Evolutionary conservation across 768 basidiomycete species (phyloP).

Genomic region (Neoboletus brunneissimus): DNA sequence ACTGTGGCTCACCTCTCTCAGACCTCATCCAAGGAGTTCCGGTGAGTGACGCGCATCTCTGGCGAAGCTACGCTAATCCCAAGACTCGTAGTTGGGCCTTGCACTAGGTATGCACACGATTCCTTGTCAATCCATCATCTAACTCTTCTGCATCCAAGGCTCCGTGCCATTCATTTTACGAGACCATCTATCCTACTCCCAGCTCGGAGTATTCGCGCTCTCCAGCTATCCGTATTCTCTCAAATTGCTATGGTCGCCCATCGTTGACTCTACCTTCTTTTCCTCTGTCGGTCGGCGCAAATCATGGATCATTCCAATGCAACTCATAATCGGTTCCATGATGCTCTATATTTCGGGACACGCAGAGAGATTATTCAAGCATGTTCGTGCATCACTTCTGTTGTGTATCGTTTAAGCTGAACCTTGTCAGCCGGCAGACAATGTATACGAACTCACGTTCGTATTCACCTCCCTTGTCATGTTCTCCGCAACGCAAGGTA

Average conservation of each 20-base stretch:
- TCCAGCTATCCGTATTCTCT: conserved; percentile 95
- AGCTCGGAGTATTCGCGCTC: conserved; percentile 90
- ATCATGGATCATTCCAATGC: conserved; percentile 99
- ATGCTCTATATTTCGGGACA: conserved; percentile 78
- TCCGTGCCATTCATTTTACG: conserved; percentile 95
- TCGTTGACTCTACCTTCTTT: conserved; percentile 89
- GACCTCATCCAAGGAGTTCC: conserved; percentile 89
- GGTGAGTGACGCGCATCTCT: conserved; percentile 45
- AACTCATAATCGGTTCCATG: conserved; percentile 79
- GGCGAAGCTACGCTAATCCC: conserved; percentile 8
- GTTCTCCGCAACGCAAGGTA: conserved; percentile 96
- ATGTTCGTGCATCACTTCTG: conserved; percentile 44
- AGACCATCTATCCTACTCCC: conserved; percentile 94
- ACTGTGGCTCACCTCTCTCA: conserved; percentile 29
- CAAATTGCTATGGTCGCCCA: conserved; percentile 95
- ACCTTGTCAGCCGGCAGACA: conserved; percentile 65
- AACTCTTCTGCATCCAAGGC: conserved; percentile 44
- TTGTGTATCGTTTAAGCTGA: conserved; percentile 10
- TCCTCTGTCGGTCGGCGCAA: conserved; percentile 87
- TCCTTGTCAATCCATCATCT: not conserved
- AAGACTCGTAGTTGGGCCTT: conserved; percentile 62
- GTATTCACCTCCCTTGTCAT: conserved; percentile 89
- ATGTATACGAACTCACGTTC: conserved; percentile 73
- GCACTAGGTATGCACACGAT: conserved; percentile 62
- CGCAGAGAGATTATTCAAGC: conserved; percentile 72